These are phyloP conservation scores for Ambrosia artemisiifolia DNA, from an alignment of 129 eudicot species.

Conservation along the genomic window DNA sequence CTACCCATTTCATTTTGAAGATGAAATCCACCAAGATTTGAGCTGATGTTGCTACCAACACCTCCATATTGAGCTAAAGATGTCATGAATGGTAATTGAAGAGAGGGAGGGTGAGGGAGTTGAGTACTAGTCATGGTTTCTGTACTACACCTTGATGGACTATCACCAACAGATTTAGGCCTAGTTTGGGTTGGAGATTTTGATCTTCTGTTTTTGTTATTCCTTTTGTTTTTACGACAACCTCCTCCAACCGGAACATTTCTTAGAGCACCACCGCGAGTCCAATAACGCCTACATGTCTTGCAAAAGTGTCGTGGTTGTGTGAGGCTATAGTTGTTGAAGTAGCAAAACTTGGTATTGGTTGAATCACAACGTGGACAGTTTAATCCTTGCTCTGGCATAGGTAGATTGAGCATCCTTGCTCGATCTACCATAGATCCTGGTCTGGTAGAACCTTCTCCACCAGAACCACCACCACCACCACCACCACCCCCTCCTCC, in stretches of 20 bases:
- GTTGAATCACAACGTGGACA: slow-evolving; percentile 70
- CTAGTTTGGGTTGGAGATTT: slow-evolving; percentile 38
- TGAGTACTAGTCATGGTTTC: slow-evolving; percentile 33
- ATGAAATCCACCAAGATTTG: slow-evolving; percentile 49
- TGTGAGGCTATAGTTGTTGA: slow-evolving; percentile 60
- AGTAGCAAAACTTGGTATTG: slow-evolving; percentile 71
- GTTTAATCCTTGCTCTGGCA: slow-evolving; percentile 63
- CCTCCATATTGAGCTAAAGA: slow-evolving; percentile 45
- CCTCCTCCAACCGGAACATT: slow-evolving; percentile 73
- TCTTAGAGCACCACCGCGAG: slow-evolving; percentile 57
- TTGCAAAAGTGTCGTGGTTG: slow-evolving; percentile 76
- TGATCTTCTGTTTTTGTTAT: slow-evolving; percentile 44
- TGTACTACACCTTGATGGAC: slow-evolving; percentile 54
- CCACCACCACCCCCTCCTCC: slow-evolving; percentile 26
- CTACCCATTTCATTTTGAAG: slow-evolving; percentile 40
- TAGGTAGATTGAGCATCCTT: slow-evolving; percentile 48
- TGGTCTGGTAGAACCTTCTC: slow-evolving; percentile 45
- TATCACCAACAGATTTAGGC: slow-evolving; percentile 35
- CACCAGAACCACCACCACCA: slow-evolving; percentile 30
- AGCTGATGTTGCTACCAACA: slow-evolving; percentile 23
- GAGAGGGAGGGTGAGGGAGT: slow-evolving; percentile 34
- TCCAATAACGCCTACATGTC: slow-evolving; percentile 69
- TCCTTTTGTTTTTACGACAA: slow-evolving; percentile 60
- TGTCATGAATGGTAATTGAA: slow-evolving; percentile 50
- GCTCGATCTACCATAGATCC: slow-evolving; percentile 78